Evolutionary conservation across 345 rosid genomes (phyloP).

Genomic region (Eutrema heterophyllum): DNA sequence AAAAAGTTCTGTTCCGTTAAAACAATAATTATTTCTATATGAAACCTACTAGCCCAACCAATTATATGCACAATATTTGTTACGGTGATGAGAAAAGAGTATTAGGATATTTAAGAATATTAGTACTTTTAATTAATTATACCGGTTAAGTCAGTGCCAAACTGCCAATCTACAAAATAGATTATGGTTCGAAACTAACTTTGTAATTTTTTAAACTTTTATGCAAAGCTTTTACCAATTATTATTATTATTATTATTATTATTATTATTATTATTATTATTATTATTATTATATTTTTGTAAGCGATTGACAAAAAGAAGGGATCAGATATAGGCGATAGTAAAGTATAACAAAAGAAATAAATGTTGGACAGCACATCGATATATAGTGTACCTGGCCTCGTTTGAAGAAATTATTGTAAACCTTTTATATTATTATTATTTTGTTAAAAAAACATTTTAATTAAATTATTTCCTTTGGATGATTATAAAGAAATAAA

Average conservation of each 20-base stretch:
- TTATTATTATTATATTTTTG: neutral
- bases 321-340: neutral
- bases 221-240: neutral
- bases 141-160: neutral
- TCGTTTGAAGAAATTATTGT: neutral
- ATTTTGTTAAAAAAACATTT: no score
- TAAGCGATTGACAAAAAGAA: constrained; percentile 12
- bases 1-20: neutral
- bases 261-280: neutral
- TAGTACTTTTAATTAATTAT: neutral
- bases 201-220: neutral
- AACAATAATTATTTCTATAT: neutral
- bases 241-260: neutral
- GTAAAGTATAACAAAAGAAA: neutral
- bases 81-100: neutral
- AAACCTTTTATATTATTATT: neutral
- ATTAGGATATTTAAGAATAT: neutral
- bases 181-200: neutral
- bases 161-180: neutral
- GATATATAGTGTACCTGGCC: neutral
- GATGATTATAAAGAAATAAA: neutral
- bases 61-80: neutral
- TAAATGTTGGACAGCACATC: neutral
- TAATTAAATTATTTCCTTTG: neutral
- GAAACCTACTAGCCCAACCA: no score